Evolutionary conservation across 305 asterid species (phyloP).

Genomic region (Fraxinus latifolia): DNA sequence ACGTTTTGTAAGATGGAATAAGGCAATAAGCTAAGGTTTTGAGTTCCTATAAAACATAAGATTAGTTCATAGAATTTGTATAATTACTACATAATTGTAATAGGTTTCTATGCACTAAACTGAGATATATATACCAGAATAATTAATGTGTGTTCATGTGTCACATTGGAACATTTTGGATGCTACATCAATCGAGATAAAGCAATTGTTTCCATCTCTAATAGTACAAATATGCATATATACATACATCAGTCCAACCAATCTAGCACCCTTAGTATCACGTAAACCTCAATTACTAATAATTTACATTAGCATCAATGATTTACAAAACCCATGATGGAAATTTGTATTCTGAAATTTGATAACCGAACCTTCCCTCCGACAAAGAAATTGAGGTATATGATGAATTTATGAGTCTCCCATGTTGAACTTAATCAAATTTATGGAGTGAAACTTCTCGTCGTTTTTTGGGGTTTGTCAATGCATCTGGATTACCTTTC

Average conservation of each 20-base stretch:
- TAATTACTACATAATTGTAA: neutral
- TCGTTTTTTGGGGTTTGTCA: conserved; percentile 57
- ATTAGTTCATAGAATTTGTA: neutral
- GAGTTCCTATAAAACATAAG: neutral
- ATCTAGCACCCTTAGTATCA: neutral
- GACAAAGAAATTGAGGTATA: conserved; percentile 9
- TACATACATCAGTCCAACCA: neutral
- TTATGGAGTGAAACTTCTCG: conserved; percentile 49
- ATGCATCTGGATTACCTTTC: conserved; percentile 74
- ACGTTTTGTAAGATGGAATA: neutral
- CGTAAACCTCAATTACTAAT: neutral
- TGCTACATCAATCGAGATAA: neutral
- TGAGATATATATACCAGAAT: neutral
- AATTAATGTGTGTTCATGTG: neutral
- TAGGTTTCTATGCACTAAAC: neutral
- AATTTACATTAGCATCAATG: neutral
- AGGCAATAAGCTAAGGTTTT: neutral
- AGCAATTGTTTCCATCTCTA: neutral
- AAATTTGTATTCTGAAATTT: neutral
- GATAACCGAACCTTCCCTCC: conserved; percentile 10
- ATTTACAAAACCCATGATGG: neutral
- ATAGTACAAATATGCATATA: neutral
- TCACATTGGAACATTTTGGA: neutral
- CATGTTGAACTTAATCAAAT: conserved; percentile 19
- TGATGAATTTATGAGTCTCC: conserved; percentile 15